Percentiles rank a stretch among this genome's conserved stretches.
Evolutionary conservation across 2,329 filamentous ascomycete species (phyloP).

Genomic region (Celoporthe dispersa): DNA sequence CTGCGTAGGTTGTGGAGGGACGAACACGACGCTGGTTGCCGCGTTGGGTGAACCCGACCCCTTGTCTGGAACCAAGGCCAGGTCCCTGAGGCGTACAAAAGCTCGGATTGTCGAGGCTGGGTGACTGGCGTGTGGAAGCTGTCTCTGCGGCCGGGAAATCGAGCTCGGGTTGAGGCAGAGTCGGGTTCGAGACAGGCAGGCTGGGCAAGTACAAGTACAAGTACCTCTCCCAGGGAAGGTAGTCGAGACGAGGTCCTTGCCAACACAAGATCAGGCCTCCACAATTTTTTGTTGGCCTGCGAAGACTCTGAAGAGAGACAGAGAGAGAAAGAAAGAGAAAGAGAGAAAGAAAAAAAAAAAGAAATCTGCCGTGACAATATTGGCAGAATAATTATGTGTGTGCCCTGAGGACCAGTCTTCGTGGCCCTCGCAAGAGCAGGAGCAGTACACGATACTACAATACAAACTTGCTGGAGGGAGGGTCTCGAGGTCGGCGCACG

Average conservation of each 20-base stretch:
- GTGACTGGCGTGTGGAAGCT: neutral
- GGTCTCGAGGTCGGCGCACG: slow-evolving; percentile 6
- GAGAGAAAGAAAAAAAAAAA: neutral
- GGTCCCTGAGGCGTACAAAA: neutral
- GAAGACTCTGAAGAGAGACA: neutral
- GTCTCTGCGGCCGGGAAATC: neutral
- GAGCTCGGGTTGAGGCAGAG: neutral
- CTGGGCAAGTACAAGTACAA: slow-evolving; percentile 2
- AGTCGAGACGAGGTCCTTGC: neutral
- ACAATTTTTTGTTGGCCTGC: neutral
- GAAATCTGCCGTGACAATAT: neutral
- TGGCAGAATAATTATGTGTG: neutral
- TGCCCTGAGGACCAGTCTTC: neutral
- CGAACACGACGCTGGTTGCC: neutral
- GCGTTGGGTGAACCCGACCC: neutral
- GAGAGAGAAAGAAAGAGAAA: too few relatives aligned
- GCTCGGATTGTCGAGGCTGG: neutral
- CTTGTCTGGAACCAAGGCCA: neutral
- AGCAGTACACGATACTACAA: slow-evolving; percentile 11
- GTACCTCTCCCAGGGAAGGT: slow-evolving; percentile 1
- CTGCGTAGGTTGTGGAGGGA: neutral
- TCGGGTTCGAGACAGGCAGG: neutral
- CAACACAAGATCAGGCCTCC: neutral
- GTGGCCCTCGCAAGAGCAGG: neutral
- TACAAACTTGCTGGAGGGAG: neutral